Base-by-base conservation (phyloP, 2,329 filamentous ascomycete species). In the Claviceps purpurea region DNA sequence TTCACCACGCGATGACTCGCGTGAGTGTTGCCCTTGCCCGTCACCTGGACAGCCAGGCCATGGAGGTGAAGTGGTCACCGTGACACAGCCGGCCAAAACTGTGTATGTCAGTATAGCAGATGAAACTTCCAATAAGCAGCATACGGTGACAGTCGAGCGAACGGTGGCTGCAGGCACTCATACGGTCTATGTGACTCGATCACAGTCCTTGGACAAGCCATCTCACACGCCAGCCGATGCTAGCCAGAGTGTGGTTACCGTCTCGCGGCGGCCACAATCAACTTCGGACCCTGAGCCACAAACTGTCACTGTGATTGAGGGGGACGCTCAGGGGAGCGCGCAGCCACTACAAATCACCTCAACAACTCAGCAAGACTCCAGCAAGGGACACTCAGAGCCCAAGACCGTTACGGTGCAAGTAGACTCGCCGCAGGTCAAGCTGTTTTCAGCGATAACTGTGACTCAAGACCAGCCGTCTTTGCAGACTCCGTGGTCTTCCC, bases 21-120 rank as follows among this genome's bases (percentile, higher is more conserved):
- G 59, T 4, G 59, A 62, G 47, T 67, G 62, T 49, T 65, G 63
- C 43, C 60, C 65, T 38, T 68, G 66, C 24, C 52, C 59, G 5
- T 48, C 52, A 10, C 43, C 60, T 18, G 55, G 55, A 22, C 54
- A 51, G 13, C 30, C 55, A 22, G 51, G 47, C 8, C 51, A 55
- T n/a, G 57, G 47, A 13, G 38, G 44, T 8, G 52, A 54, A 8
- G 62, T 61, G 11, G 56, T 66, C 39, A 65, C 61, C 20, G 55
- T 65, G 34, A 64, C 60, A 42, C 52, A 57, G 8, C 52, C 56
- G 26, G 56, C 54, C 37, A 56, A 64, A 47, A 67, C 64, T 18
- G 55, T 65, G 7, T 65, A 60, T 2, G 53, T 59, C 34, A 49
- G 56, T 60, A 40, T 61, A 37, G 41, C 51, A 10, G 56, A 26